Percentiles rank a stretch among this genome's conserved stretches.
These are phyloP conservation scores for Phytophthora idaei DNA, from an alignment of 352 stramenopile genomes.

Conservation along the genomic window DNA sequence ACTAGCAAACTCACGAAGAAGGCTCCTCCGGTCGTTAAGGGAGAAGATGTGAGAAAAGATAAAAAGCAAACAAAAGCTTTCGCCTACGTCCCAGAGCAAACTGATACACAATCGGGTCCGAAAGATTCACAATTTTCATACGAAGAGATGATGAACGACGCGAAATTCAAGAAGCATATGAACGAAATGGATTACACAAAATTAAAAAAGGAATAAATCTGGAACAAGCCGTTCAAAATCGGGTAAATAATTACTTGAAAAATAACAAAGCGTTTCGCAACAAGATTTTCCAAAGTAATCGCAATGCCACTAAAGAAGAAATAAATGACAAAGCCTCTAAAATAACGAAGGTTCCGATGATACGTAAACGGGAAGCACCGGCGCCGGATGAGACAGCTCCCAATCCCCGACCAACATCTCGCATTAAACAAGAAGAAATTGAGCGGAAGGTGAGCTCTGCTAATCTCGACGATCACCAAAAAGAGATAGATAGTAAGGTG, in stretches of 20 bases:
- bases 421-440: background rate
- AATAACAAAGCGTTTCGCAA: conserved; percentile 1
- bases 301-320: background rate
- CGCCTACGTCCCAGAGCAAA: too few species aligned
- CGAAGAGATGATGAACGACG: background rate
- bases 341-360: background rate
- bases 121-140: background rate
- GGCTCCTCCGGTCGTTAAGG: background rate
- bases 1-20: background rate
- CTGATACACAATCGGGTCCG: too few species aligned
- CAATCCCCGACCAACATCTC: background rate
- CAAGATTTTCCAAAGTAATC: background rate
- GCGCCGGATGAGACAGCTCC: background rate
- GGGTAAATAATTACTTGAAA: background rate
- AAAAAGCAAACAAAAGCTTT: too few species aligned
- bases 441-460: background rate
- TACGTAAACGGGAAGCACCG: conserved; percentile 2
- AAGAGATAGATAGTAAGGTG: too few species aligned
- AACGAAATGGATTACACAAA: conserved; percentile 8
- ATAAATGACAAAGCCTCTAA: background rate
- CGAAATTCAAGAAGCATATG: background rate
- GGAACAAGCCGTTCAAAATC: conserved; percentile 1
- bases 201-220: background rate
- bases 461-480: background rate
- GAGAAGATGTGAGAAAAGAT: too few species aligned